Base-by-base conservation (phyloP, 208 protist species). In the Leishmania guyanensis region DNA sequence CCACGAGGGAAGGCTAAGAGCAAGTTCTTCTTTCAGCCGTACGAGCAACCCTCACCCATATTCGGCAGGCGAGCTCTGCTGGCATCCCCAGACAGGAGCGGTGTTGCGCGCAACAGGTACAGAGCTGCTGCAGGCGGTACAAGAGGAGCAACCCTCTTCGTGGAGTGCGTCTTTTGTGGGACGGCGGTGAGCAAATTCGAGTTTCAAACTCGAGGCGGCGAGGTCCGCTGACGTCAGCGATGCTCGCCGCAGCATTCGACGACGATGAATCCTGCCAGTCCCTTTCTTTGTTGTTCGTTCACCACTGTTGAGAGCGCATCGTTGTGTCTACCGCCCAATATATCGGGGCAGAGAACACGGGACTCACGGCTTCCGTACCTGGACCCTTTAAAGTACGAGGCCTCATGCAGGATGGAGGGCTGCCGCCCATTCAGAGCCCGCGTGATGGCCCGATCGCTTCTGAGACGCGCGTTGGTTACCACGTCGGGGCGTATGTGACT, bases 131-230 rank as follows among this genome's bases (percentile, higher is more conserved):
- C n/a, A 26, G 10, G 0, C 48, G 9, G 64, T 53, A 26, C 50
- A 75, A 22, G 68, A 75, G 22, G 77, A 66, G 68, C 68, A 51
- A 26, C 64, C 66, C 33, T 73, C 70, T 62, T 53, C 46, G 8
- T 66, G 68, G 8, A 48, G 29, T 0, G 10, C 0, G 9, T 51
- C 53, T 16, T 36, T 39, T 36, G 39, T 36, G 75, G 65, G 56
- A 73, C 50, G 76, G 50, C 0, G 36, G 64, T 20, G 65, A 79
- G 50, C 9, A 64, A 50, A 46, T 58, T 22, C 36, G 75, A 66
- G 53, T 36, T 66, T 58, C 51, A 62, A 50, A 39, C 36, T 39
- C 33, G 33, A 33, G 33, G 33, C 33, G 33, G 33, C 33, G 33
- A 33, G 33, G 33, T 33, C 33, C 33, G 33, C 54, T 26, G 54